Percentiles rank a stretch among this genome's conserved stretches.
These are phyloP conservation scores for Zoysia matrella DNA, from an alignment of 202 grass and related monocot species.

Conservation along the genomic window DNA sequence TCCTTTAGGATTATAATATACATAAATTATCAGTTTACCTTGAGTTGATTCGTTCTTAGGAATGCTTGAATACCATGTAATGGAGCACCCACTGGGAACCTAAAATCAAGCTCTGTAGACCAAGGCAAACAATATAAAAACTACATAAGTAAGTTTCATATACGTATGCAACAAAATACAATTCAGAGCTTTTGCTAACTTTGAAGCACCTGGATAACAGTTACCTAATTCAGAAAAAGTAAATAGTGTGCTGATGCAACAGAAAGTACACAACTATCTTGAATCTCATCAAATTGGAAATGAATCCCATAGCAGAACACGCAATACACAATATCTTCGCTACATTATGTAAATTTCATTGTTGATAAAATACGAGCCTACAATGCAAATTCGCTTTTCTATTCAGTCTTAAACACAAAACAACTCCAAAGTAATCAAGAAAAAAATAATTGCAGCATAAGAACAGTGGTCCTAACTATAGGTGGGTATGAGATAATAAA, in stretches of 20 bases:
- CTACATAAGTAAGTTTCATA: neutral
- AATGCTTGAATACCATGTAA: constrained; percentile 98
- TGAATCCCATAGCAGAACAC: neutral
- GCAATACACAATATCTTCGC: neutral
- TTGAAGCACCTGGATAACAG: neutral
- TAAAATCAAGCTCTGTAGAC: constrained; percentile 94
- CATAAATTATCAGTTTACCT: constrained; percentile 54
- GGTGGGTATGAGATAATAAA: constrained; percentile 17
- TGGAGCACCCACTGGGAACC: constrained; percentile 87
- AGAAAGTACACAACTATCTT: neutral
- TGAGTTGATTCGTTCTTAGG: constrained; percentile 85
- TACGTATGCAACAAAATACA: constrained; percentile 28
- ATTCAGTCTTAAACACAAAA: neutral
- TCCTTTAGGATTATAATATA: constrained; percentile 4
- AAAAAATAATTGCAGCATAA: neutral
- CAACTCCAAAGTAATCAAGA: constrained; percentile 13
- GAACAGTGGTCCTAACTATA: neutral
- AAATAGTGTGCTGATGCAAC: neutral
- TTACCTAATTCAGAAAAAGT: neutral
- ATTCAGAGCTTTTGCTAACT: neutral
- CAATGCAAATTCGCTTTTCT: neutral
- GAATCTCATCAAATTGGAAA: constrained; percentile 1
- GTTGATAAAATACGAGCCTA: constrained; percentile 1
- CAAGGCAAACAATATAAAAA: constrained; percentile 22
- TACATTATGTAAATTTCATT: neutral